Evolutionary conservation across 331 rosid species (phyloP), one percentile per base, ranked within the genome.

Genomic region (Cydonia oblonga): DNA sequence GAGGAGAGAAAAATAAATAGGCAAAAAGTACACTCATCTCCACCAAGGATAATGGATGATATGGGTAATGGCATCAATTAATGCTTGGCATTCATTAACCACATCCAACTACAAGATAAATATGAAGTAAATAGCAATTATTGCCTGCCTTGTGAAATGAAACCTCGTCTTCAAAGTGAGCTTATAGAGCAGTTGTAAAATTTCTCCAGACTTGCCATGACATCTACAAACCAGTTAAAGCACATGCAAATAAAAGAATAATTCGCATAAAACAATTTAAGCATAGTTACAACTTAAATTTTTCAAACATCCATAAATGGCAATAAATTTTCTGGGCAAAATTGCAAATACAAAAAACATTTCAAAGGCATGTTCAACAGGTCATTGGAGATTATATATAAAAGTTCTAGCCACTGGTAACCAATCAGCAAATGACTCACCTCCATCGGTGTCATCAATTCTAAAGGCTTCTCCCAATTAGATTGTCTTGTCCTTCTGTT

Each of bases 401-500:
- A 61, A 75, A 68, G 66, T 67, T 66, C 35, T 60, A 80, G 44
- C 66, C 14, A 46, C 60, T 53, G 38, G 69, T 70, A 57, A 58
- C 60, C 72, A 64, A 51, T 80, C 64, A 51, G 63, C 20, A 29
- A 78, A 70, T 24, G 80, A 74, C 86, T 82, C 90, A 95, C 99
- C 99, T 95, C 99, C 62, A 91, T 74, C 15, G 99, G 97, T 29
- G 99, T 88, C 99, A 95, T 95, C 78, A 95, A 83, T 51, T 95
- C 99, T 73, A 88, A 62, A 66, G 99, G 99, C 81, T 95, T 95
- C 79, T 95, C 99, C 99, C 99, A 95, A 81, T 90, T 88, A 69
- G 99, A 91, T 76, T 91, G 96, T 74, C 86, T 89, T 22, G 97
- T 87, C 82, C 85, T 91, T 84, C 83, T 91, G 84, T 95, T 95